These are phyloP conservation scores for Penicillium hesseltinei DNA, from an alignment of 2,329 filamentous ascomycete genomes.

Conservation along the genomic window DNA sequence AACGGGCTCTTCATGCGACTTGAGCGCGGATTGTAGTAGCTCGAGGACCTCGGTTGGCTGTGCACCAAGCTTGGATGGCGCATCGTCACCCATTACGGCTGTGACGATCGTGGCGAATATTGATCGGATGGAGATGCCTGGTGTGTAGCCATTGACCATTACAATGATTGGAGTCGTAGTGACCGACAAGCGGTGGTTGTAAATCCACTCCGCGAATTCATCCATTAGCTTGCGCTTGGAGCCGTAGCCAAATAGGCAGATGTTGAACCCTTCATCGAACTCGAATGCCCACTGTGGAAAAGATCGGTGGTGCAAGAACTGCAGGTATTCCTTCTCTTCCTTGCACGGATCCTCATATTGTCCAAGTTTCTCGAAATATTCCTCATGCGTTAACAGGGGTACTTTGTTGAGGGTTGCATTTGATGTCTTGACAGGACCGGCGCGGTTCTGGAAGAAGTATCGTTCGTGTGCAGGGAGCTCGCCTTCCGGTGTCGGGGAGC, in stretches of 20 bases:
- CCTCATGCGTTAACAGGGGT: constrained; percentile 79
- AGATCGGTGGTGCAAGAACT: constrained; percentile 72
- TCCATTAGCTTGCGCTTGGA: constrained; percentile 77
- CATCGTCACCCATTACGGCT: constrained; percentile 52
- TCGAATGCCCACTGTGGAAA: constrained; percentile 95
- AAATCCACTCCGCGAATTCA: constrained; percentile 70
- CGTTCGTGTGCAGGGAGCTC: constrained; percentile 84
- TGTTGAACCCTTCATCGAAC: constrained; percentile 77
- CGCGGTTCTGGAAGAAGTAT: constrained; percentile 90
- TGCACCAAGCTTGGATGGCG: constrained; percentile 55
- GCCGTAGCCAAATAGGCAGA: constrained; percentile 90
- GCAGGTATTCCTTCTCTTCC: constrained; percentile 67
- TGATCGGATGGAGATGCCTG: constrained; percentile 45
- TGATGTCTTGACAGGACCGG: constrained; percentile 78
- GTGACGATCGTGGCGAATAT: constrained; percentile 61
- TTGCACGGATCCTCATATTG: constrained; percentile 67
- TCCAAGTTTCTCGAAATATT: constrained; percentile 74
- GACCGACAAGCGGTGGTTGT: constrained; percentile 42
- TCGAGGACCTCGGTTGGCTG: constrained; percentile 69
- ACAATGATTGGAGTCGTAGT: constrained; percentile 61
- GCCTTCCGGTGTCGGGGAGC: constrained; percentile 74
- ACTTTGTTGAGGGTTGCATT: constrained; percentile 77
- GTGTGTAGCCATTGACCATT: constrained; percentile 78
- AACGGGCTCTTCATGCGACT: constrained; percentile 49
- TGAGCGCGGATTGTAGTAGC: constrained; percentile 62